Evolutionary conservation across 257 asterid genomes (phyloP).

Genomic region (Ocimum tenuiflorum): DNA sequence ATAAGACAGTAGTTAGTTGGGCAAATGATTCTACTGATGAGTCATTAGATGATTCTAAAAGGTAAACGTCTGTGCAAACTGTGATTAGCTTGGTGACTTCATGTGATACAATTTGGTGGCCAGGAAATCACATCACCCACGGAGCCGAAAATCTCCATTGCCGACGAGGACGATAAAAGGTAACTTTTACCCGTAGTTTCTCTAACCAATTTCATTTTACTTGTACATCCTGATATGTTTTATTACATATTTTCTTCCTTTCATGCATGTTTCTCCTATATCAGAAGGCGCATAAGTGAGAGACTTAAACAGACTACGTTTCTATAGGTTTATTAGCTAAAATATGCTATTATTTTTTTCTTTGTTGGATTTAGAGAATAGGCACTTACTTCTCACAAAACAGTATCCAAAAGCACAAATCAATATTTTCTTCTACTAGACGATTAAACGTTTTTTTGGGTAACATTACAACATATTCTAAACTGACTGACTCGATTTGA

Average conservation of each 20-base stretch:
- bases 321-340: conserved; percentile 10
- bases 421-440: not conserved
- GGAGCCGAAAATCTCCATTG: conserved; percentile 69
- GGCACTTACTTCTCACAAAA: not conserved
- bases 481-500: not conserved
- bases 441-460: not conserved
- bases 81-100: conserved; percentile 4
- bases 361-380: not conserved
- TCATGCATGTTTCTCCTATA: no score
- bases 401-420: no score
- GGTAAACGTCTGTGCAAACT: conserved; percentile 32
- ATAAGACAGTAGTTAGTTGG: conserved; percentile 32
- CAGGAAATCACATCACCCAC: conserved; percentile 66
- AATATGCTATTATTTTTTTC: not conserved
- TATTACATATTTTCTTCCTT: not conserved
- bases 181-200: conserved; percentile 30
- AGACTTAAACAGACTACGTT: no score
- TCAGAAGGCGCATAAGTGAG: no score
- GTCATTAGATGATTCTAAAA: conserved; percentile 68
- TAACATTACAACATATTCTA: not conserved
- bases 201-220: not conserved
- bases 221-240: not conserved
- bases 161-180: conserved; percentile 73
- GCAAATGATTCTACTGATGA: conserved; percentile 54
- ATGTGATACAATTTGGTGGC: conserved; percentile 23